These are phyloP conservation scores for Candida endomychidarum DNA, from an alignment of 805 yeast species.

Conservation along the genomic window DNA sequence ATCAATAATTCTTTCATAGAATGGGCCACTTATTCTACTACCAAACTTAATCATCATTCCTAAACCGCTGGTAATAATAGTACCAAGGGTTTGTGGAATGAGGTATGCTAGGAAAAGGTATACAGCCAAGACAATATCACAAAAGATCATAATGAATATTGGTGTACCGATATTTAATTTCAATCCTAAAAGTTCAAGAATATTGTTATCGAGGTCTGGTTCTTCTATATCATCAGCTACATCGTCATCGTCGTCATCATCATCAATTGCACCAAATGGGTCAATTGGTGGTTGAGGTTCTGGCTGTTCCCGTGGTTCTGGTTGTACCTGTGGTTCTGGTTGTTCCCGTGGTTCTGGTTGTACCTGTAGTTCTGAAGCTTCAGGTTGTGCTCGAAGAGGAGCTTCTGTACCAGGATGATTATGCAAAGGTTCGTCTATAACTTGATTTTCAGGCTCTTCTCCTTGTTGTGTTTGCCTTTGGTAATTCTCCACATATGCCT, in stretches of 20 bases:
- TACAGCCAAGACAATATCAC: slow-evolving; percentile 31
- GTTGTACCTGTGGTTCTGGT: background rate
- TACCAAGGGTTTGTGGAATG: slow-evolving; percentile 50
- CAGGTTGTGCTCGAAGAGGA: background rate
- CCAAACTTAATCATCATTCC: background rate
- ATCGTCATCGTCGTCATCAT: background rate
- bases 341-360: background rate
- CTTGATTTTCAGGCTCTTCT: no score
- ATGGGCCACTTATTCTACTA: background rate
- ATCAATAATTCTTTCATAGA: background rate
- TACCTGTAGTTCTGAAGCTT: background rate
- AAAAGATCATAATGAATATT: slow-evolving; percentile 29
- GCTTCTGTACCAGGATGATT: no score
- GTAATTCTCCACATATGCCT: no score
- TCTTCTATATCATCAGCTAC: slow-evolving; percentile 8
- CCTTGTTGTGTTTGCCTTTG: no score
- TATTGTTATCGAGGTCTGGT: slow-evolving; percentile 19
- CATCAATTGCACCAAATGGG: background rate
- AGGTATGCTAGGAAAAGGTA: slow-evolving; percentile 45
- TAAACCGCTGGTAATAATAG: slow-evolving; percentile 10
- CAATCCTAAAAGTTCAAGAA: slow-evolving; percentile 38
- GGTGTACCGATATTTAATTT: slow-evolving; percentile 37
- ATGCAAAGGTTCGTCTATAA: no score
- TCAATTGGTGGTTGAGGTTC: background rate
- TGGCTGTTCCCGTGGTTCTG: background rate